Evolutionary conservation across 257 asterid genomes (phyloP), one percentile per base, ranked within the genome.

Genomic region (Salvia miltiorrhiza): DNA sequence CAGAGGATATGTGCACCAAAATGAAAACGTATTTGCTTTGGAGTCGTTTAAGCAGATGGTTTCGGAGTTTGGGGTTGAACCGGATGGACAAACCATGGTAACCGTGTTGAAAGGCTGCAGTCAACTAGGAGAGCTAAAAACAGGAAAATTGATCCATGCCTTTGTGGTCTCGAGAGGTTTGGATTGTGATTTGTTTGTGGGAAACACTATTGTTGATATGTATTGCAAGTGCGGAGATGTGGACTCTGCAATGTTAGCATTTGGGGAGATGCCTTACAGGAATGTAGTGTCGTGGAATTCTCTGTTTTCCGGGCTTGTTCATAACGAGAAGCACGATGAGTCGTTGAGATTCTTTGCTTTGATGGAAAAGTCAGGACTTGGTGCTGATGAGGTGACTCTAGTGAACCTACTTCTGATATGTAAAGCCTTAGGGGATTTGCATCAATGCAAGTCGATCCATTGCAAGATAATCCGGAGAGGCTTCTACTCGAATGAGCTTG

Each of bases 251-350:
- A 62, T 78, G 28, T 65, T 47, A 79, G 86, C 76, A 23, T 92
- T 92, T 76, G 3, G 39, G 14, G 93, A 85, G 77, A 88, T 86
- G 78, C 85, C 83, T 48, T 41, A 49, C n/a, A 83, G 63, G 80
- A 92, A 86, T 67, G 60, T 63, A 0, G 91, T 92, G 9, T 88
- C 98, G 7, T 92, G 96, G 96, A 92, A 92, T 79, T 85, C 96
- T 73, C 63, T 92, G 44, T 70, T 92, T 35, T 83, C 86, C 71
- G 97, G 98, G 73, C 78, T 82, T 72, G 87, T 90, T 78, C 87
- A 78, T 61, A 84, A 77, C 35, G 87, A 74, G 75, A 84, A 84
- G 77, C 77, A 87, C 70, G 72, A 69, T 10, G 92, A 87, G 44
- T 88, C 95, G 47, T 76, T 87, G 68, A 32, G 70, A 48, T 72